Conservation (phyloP, 306 rosid genomes). For the Dryas octopetala region DNA sequence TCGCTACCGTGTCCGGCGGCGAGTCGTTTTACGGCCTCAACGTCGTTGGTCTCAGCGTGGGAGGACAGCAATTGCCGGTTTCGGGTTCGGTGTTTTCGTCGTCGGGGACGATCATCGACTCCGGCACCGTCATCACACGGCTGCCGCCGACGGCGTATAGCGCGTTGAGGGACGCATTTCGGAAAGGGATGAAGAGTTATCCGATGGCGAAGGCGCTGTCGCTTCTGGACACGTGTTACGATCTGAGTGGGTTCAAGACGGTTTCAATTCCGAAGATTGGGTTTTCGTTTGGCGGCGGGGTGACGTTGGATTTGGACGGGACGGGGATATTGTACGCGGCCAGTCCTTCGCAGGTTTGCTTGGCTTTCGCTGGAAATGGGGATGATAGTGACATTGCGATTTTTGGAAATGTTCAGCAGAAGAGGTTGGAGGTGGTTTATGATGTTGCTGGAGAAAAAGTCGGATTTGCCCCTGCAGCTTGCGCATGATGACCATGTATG, state of each 20-base stretch:
- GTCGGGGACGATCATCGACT: slow-evolving; percentile 60
- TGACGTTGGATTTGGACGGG: slow-evolving; percentile 27
- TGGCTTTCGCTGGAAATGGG: slow-evolving; percentile 18
- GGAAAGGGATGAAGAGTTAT: slow-evolving; percentile 43
- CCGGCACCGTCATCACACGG: slow-evolving; percentile 71
- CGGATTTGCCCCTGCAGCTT: slow-evolving; percentile 20
- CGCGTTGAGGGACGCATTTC: slow-evolving; percentile 35
- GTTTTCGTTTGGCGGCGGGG: slow-evolving; percentile 40
- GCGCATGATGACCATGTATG: not conserved
- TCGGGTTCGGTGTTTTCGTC: slow-evolving; percentile 39
- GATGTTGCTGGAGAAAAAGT: slow-evolving; percentile 18
- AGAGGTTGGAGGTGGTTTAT: slow-evolving; percentile 24
- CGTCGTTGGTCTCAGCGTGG: slow-evolving; percentile 38
- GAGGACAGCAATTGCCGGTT: slow-evolving; percentile 35
- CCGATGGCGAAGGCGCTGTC: slow-evolving; percentile 27
- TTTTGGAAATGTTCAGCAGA: slow-evolving; percentile 23
- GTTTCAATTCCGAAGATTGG: slow-evolving; percentile 38
- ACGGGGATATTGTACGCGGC: slow-evolving; percentile 33
- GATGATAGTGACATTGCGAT: slow-evolving; percentile 9
- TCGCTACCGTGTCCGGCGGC: slow-evolving; percentile 24
- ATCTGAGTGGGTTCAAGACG: slow-evolving; percentile 22
- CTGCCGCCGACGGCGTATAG: slow-evolving; percentile 59
- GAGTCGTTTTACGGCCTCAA: slow-evolving; percentile 52
- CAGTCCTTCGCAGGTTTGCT: slow-evolving; percentile 6
- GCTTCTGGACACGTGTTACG: slow-evolving; percentile 67